Evolutionary conservation across 306 rosid genomes (phyloP), one percentile per base, ranked within the genome.

Genomic region (Lathyrus oleraceus): DNA sequence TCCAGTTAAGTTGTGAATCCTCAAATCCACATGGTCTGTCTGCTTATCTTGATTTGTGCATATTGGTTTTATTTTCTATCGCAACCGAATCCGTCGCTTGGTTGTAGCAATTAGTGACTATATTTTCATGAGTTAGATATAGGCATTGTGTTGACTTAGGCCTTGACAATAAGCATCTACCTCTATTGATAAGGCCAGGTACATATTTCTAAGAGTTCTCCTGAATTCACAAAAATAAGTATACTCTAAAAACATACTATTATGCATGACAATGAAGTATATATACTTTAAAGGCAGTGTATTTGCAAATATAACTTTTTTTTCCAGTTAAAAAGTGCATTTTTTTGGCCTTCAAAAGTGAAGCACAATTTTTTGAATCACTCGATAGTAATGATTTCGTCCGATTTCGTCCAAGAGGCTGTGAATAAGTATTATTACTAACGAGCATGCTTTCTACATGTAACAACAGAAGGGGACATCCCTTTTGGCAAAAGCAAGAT

Each of bases 41-140:
- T 58, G 78, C 45, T n/a, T 49, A 40, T 28, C 52, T 52, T 42
- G 20, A 44, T 35, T 67, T 57, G n/a, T 15, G 17, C 77, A 42
- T 40, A 68, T 67, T 64, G 81, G 65, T 35, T 69, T 69, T 68
- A 17, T 28, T 32, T 73, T 52, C 32, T 72, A 54, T 16, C 56
- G 16, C 14, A 23, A 9, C 19, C 23, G 58, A 52, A 76, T 38
- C 16, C 2, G 17, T 47, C 65, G 13, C n/a, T 51, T 38, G 51
- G 58, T 69, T 51, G 43, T 42, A 47, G 66, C 49, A 61, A 32
- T 62, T 32, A 5, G 20, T 27, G 51, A 12, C 47, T 39, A 2
- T 23, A n/a, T 23, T 51, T 16, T 17, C 36, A 48, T 73, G 0
- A 52, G 16, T 45, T 74, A 54, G 51, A 65, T 56, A 14, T 19